These are phyloP conservation scores for Kockovaella imperatae DNA, from an alignment of 768 basidiomycete genomes.

Conservation along the genomic window DNA sequence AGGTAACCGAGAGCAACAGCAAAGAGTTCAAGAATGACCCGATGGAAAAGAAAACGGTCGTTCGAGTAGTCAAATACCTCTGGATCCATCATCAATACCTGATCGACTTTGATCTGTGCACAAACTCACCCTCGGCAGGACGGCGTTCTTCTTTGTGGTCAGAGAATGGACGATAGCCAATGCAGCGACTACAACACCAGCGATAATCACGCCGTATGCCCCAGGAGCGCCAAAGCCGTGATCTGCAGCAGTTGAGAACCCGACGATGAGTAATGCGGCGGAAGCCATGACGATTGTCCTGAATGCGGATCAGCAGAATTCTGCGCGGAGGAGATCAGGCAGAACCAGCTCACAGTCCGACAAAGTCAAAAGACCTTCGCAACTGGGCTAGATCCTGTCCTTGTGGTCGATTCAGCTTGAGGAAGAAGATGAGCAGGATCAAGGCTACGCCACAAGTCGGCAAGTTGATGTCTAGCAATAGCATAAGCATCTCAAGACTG, in stretches of 20 bases:
- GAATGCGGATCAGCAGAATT: not conserved
- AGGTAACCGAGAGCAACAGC: constrained; percentile 25
- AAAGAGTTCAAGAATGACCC: constrained; percentile 30
- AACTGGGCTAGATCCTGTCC: constrained; percentile 26
- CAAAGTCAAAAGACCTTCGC: constrained; percentile 44
- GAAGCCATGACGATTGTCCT: constrained; percentile 40
- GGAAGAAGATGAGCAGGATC: constrained; percentile 40
- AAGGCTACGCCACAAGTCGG: constrained; percentile 43
- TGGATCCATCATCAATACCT: constrained; percentile 8
- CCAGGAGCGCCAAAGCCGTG: constrained; percentile 34
- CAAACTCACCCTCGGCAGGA: constrained; percentile 40
- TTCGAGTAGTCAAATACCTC: constrained; percentile 42
- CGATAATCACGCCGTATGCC: constrained; percentile 42
- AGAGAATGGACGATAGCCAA: constrained; percentile 21
- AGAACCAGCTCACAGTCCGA: constrained; percentile 39
- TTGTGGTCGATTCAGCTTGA: constrained; percentile 42
- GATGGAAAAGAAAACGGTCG: constrained; percentile 37
- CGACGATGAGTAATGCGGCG: constrained; percentile 42
- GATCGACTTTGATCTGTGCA: not conserved
- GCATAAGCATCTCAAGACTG: not conserved
- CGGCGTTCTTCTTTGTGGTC: constrained; percentile 43
- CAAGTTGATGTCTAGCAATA: constrained; percentile 36
- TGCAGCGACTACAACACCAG: constrained; percentile 20
- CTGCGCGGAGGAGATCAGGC: not conserved
- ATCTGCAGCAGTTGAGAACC: constrained; percentile 41